A percentile compares a stretch with the other conserved stretches of the same genome.
phyloP scores from a whole-genome alignment of 2,329 filamentous ascomycete species.

The Botrytis medusae region DNA sequence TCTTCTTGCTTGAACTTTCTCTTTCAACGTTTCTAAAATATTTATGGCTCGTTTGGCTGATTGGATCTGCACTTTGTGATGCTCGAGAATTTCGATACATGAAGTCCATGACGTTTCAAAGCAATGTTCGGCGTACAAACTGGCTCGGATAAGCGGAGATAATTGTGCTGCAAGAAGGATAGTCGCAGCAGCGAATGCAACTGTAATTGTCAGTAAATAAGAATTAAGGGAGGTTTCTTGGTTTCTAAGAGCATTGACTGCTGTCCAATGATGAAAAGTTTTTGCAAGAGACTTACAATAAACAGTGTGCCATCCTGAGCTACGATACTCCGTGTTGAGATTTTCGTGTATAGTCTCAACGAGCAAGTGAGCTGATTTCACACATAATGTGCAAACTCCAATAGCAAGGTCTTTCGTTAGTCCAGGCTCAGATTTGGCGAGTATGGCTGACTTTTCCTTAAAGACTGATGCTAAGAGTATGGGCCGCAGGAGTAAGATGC shows the following conservation, averaged over 20 bases:
- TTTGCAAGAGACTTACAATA: slow-evolving; percentile 26
- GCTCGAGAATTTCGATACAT: slow-evolving; percentile 14
- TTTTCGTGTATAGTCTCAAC: slow-evolving; percentile 22
- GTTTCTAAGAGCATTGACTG: background rate
- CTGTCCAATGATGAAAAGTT: background rate
- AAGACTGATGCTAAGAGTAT: slow-evolving; percentile 4
- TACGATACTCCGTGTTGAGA: slow-evolving; percentile 22
- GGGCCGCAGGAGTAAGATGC: slow-evolving; percentile 13
- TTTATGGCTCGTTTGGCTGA: slow-evolving; percentile 11
- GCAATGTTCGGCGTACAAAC: background rate
- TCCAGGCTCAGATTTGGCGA: background rate
- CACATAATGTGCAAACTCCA: slow-evolving; percentile 26
- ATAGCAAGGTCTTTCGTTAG: slow-evolving; percentile 15
- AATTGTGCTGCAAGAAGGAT: slow-evolving; percentile 24
- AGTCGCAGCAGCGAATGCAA: slow-evolving; percentile 27
- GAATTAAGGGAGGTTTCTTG: too few species aligned
- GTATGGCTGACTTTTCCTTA: background rate
- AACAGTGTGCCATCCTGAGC: slow-evolving; percentile 29
- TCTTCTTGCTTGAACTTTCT: slow-evolving; percentile 8
- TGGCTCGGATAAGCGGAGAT: slow-evolving; percentile 14
- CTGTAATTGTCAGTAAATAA: slow-evolving; percentile 1
- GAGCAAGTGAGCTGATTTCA: slow-evolving; percentile 26
- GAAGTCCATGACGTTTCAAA: slow-evolving; percentile 17
- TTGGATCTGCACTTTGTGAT: slow-evolving; percentile 14
- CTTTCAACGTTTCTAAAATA: slow-evolving; percentile 7